Evolutionary conservation across 768 basidiomycete genomes (phyloP).

Genomic region (Rhodosporidiobolus odoratus): DNA sequence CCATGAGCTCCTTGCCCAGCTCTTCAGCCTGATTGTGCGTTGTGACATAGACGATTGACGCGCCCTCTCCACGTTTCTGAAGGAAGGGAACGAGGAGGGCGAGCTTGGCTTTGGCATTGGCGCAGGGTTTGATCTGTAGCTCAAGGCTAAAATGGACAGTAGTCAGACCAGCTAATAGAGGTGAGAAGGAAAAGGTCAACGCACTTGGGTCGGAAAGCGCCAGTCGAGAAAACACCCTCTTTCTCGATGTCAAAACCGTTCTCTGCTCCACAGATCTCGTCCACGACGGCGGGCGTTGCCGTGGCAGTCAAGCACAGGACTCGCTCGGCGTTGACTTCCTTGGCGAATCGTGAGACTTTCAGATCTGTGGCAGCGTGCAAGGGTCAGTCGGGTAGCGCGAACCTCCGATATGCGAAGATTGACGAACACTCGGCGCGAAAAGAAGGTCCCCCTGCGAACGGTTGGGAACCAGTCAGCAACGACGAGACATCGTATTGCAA

Average conservation of each 20-base stretch:
- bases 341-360: conserved; percentile 52
- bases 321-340: conserved; percentile 52
- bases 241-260: conserved; percentile 50
- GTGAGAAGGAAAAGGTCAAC: background rate
- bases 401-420: background rate
- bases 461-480: no score
- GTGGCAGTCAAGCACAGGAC: conserved; percentile 51
- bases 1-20: conserved; percentile 45
- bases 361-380: conserved; percentile 8
- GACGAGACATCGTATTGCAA: background rate
- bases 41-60: conserved; percentile 54
- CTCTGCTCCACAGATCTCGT: conserved; percentile 49
- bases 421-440: conserved; percentile 47
- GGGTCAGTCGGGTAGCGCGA: no score
- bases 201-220: conserved; percentile 52
- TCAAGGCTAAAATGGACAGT: conserved; percentile 19
- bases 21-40: conserved; percentile 51
- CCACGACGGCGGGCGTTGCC: conserved; percentile 50
- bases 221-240: conserved; percentile 51
- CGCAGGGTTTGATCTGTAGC: conserved; percentile 43
- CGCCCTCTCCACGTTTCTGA: conserved; percentile 46
- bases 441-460: conserved; percentile 51
- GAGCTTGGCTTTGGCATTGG: conserved; percentile 47
- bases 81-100: conserved; percentile 48
- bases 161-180: background rate